Percentiles rank a stretch among this genome's conserved stretches.
Conservation (phyloP, 2,329 filamentous ascomycete genomes). For the Talaromyces atroroseus region DNA sequence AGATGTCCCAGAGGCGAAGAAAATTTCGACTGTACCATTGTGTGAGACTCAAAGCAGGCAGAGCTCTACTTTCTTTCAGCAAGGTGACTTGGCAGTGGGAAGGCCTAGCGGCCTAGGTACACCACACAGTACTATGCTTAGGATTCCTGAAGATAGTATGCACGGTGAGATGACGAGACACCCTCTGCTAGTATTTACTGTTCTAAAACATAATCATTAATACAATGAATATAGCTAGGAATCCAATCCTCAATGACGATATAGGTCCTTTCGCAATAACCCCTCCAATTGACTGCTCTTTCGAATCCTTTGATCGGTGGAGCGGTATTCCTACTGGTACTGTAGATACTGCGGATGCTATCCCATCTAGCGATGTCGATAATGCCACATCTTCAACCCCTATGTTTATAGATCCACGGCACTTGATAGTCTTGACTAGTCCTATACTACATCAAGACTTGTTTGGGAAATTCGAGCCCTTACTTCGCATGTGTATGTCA, state of each 20-base stretch:
- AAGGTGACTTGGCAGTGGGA: neutral
- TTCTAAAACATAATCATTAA: neutral
- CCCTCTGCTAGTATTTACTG: neutral
- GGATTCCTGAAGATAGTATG: neutral
- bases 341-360: neutral
- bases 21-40: neutral
- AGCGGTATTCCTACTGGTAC: neutral
- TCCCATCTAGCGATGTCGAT: neutral
- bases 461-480: constrained; percentile 3
- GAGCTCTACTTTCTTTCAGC: neutral
- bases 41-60: neutral
- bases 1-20: neutral
- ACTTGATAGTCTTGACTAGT: neutral
- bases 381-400: neutral
- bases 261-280: neutral
- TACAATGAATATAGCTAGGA: neutral
- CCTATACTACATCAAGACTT: neutral
- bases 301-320: neutral
- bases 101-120: neutral
- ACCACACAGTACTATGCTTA: neutral
- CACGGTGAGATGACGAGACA: neutral
- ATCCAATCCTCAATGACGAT: neutral
- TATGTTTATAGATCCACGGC: constrained; percentile 1
- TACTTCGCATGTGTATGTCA: constrained; percentile 6
- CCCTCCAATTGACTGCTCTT: neutral